Percentiles rank a stretch among this genome's conserved stretches.
phyloP scores from a whole-genome alignment of 2,329 filamentous ascomycete species.

The Aspergillus glaucus region DNA sequence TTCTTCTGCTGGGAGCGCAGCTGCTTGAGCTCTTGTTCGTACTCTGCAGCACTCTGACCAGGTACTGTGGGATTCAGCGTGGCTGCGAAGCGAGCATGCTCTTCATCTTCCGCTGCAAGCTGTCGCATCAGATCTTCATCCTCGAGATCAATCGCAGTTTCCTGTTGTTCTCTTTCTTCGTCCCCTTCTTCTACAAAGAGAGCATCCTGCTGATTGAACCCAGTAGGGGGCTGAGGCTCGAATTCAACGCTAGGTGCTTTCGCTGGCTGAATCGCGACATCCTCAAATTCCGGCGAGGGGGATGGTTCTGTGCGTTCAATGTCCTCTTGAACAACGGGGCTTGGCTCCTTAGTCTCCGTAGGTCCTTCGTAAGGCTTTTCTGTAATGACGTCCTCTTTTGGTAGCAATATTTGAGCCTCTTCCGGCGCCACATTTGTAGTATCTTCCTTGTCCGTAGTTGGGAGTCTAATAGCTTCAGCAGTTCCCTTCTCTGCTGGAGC shows the following conservation, averaged over 20 bases:
- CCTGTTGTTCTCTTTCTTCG: constrained; percentile 38
- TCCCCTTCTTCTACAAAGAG: constrained; percentile 8
- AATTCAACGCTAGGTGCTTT: constrained; percentile 19
- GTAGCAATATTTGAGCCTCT: neutral
- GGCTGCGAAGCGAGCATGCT: constrained; percentile 87
- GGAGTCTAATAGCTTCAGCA: neutral
- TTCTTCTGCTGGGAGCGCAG: constrained; percentile 93
- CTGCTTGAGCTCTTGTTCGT: constrained; percentile 79
- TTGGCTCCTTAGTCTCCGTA: constrained; percentile 12
- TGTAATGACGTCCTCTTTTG: constrained; percentile 13
- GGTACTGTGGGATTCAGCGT: constrained; percentile 71
- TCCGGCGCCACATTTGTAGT: neutral
- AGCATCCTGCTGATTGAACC: constrained; percentile 16
- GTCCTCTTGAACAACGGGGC: constrained; percentile 4
- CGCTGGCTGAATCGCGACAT: constrained; percentile 15
- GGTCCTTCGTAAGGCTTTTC: constrained; percentile 9
- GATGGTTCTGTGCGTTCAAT: constrained; percentile 26
- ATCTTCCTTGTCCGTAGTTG: neutral
- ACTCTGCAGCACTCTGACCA: constrained; percentile 66
- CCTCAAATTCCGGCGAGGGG: constrained; percentile 19
- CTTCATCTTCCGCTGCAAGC: constrained; percentile 83
- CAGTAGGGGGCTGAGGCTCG: constrained; percentile 11
- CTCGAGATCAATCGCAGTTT: constrained; percentile 76
- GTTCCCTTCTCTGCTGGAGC: constrained; percentile 8
- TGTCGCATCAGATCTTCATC: constrained; percentile 84